Conservation (phyloP, 805 yeast genomes). For the Pichia kluyveri region DNA sequence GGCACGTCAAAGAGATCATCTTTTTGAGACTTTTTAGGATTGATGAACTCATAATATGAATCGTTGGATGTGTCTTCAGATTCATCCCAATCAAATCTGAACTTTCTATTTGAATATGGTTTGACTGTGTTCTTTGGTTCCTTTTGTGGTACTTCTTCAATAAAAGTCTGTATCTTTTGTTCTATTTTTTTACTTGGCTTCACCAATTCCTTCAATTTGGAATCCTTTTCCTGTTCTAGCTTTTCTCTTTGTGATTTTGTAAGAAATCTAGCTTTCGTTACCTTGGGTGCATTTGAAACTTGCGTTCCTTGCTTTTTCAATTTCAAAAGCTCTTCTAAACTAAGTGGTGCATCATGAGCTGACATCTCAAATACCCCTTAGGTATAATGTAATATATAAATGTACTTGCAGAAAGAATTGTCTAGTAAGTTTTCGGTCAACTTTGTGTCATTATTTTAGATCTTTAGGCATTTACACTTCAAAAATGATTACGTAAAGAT, state of each 20-base stretch:
- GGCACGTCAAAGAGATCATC: slow-evolving; percentile 6
- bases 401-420: no score
- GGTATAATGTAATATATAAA: no score
- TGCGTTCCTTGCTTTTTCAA: slow-evolving; percentile 23
- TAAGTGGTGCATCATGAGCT: slow-evolving; percentile 23
- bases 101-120: slow-evolving; percentile 24
- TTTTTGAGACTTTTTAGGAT: slow-evolving; percentile 24
- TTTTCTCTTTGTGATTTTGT: slow-evolving; percentile 36
- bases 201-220: background rate
- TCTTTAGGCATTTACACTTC: no score
- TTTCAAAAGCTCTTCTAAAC: slow-evolving; percentile 28
- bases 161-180: slow-evolving; percentile 6
- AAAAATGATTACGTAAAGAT: no score
- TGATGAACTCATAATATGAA: background rate
- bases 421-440: no score
- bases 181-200: background rate
- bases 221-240: slow-evolving; percentile 16
- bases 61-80: slow-evolving; percentile 52
- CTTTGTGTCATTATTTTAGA: no score
- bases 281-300: background rate
- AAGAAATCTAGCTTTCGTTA: slow-evolving; percentile 27
- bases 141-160: background rate
- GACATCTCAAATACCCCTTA: background rate
- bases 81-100: slow-evolving; percentile 61
- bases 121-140: background rate